A percentile compares a stretch with the other conserved stretches of the same genome.
Evolutionary conservation across 1,284 basidiomycete species (phyloP).

Genomic region (Mrakiaceae sp.): DNA sequence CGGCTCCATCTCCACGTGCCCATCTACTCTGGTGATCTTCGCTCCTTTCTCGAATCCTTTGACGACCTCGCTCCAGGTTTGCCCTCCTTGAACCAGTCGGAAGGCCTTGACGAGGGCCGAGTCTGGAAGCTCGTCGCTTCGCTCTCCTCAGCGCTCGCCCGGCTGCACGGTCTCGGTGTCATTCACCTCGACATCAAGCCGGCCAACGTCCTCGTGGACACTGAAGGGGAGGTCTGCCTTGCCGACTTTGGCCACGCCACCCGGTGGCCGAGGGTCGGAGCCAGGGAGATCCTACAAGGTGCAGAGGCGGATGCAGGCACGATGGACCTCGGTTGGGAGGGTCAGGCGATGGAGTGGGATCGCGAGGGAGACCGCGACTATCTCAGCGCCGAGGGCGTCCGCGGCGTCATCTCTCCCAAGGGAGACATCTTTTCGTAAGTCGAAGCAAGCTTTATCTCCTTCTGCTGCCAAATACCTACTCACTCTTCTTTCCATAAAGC

Average conservation of each 20-base stretch:
- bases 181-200: slow-evolving; percentile 17
- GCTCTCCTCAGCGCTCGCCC: slow-evolving; percentile 10
- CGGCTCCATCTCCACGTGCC: slow-evolving; percentile 11
- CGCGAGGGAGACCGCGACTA: slow-evolving; percentile 15
- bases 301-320: background rate
- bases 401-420: slow-evolving; percentile 4
- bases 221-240: slow-evolving; percentile 5
- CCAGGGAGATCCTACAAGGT: background rate
- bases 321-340: background rate
- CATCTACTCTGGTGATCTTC: slow-evolving; percentile 10
- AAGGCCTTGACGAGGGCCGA: slow-evolving; percentile 9
- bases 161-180: slow-evolving; percentile 7
- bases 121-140: slow-evolving; percentile 13
- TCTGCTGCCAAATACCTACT: background rate
- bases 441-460: background rate
- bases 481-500: background rate
- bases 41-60: background rate
- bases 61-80: background rate
- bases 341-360: background rate
- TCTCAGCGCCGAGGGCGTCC: slow-evolving; percentile 11
- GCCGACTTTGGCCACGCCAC: slow-evolving; percentile 13
- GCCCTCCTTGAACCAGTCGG: background rate
- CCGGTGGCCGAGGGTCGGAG: background rate
- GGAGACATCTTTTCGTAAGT: slow-evolving; percentile 14
- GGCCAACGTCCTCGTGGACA: slow-evolving; percentile 10